Percentiles rank a stretch among this genome's conserved stretches.
Evolutionary conservation across 805 yeast species (phyloP).

Genomic region (Candida silvicultrix): DNA sequence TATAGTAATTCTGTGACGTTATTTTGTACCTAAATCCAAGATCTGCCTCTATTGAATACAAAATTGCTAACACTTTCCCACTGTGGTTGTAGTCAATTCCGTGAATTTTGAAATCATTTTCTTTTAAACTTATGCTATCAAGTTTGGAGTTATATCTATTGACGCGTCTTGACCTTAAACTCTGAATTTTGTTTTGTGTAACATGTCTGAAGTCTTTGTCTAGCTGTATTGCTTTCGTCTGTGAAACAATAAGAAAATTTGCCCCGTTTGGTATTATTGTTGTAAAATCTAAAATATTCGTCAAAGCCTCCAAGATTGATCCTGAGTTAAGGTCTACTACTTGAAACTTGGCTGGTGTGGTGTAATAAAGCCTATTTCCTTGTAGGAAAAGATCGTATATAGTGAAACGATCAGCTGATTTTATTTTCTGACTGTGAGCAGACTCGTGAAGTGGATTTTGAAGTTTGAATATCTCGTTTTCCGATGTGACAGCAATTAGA

Average conservation of each 20-base stretch:
- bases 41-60: slow-evolving; percentile 15
- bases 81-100: slow-evolving; percentile 14
- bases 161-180: slow-evolving; percentile 9
- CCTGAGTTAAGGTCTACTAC: slow-evolving; percentile 2
- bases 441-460: slow-evolving; percentile 3
- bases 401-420: slow-evolving; percentile 6
- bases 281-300: slow-evolving; percentile 6
- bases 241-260: slow-evolving; percentile 5
- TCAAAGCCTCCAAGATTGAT: not conserved
- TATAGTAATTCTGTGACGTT: slow-evolving; percentile 14
- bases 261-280: slow-evolving; percentile 9
- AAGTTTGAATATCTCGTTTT: slow-evolving; percentile 14
- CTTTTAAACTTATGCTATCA: slow-evolving; percentile 20
- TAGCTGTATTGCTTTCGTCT: slow-evolving; percentile 5
- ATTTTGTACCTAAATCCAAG: slow-evolving; percentile 18
- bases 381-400: slow-evolving; percentile 12
- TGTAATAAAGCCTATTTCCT: not conserved
- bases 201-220: not conserved
- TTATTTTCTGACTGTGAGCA: not conserved
- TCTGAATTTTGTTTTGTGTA: slow-evolving; percentile 9
- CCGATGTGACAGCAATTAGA: slow-evolving; percentile 9
- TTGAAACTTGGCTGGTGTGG: slow-evolving; percentile 7
- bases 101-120: slow-evolving; percentile 7
- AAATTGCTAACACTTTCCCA: slow-evolving; percentile 12
- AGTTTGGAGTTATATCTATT: slow-evolving; percentile 16